Evolutionary conservation across 257 asterid species (phyloP).

Genomic region (Jasminum sambac): DNA sequence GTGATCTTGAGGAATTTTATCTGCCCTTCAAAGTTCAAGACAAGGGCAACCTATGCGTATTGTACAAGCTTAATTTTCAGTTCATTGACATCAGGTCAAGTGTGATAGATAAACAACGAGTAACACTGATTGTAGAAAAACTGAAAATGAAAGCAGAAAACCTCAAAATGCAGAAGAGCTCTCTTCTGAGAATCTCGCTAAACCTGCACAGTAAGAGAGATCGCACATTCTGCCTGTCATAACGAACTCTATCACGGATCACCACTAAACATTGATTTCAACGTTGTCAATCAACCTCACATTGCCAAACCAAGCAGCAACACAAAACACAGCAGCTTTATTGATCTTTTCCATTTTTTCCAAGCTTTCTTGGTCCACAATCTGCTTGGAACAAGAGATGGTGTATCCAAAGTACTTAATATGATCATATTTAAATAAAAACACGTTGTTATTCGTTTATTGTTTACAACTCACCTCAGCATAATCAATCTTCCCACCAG

Average conservation of each 20-base stretch:
- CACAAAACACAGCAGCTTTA: conserved; percentile 66
- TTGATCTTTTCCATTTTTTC: conserved; percentile 53
- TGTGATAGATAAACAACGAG: background rate
- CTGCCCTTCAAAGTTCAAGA: no score
- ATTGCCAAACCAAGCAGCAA: conserved; percentile 87
- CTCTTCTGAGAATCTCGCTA: background rate
- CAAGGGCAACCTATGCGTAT: background rate
- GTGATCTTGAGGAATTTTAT: background rate
- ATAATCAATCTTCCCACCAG: conserved; percentile 86
- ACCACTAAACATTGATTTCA: conserved; percentile 47
- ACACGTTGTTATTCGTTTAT: background rate
- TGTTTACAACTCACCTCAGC: conserved; percentile 61
- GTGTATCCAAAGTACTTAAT: no score
- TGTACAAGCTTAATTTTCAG: background rate
- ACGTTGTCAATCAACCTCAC: conserved; percentile 86
- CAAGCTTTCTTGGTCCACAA: conserved; percentile 75
- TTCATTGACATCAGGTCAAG: background rate
- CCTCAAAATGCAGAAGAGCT: background rate
- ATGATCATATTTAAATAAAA: no score
- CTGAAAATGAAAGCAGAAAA: background rate
- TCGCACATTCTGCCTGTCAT: background rate
- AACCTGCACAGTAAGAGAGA: background rate
- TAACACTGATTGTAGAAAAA: background rate
- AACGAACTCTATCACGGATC: background rate
- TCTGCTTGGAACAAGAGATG: conserved; percentile 40